Conservation (phyloP, 768 basidiomycete species). For the Termitomyces sp. region DNA sequence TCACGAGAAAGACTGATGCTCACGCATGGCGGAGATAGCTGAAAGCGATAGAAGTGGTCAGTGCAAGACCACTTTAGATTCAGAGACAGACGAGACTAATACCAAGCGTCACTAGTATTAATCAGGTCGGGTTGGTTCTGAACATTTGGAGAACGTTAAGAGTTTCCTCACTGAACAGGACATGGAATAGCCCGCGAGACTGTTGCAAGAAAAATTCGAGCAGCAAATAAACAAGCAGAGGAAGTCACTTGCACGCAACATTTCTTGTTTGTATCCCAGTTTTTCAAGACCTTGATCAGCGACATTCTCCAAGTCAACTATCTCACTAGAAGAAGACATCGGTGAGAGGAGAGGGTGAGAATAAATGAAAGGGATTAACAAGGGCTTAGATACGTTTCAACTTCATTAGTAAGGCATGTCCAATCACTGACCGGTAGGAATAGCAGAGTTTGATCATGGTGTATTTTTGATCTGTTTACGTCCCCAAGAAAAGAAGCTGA, state of each 20-base stretch:
- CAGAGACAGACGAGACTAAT: not conserved
- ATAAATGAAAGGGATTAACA: no score
- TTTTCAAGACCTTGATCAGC: constrained; percentile 35
- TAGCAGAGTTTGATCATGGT: no score
- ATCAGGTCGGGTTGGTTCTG: not conserved
- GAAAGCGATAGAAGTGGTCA: not conserved
- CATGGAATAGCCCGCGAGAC: constrained; percentile 49
- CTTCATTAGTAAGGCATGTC: no score
- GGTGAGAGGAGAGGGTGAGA: not conserved
- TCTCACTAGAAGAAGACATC: not conserved
- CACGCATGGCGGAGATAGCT: constrained; percentile 65
- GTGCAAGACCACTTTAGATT: no score
- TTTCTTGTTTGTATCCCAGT: constrained; percentile 54
- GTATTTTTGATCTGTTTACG: no score
- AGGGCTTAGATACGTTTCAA: no score
- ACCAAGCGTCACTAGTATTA: constrained; percentile 45
- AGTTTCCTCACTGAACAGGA: constrained; percentile 47
- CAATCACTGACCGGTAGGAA: no score
- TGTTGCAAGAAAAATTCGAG: constrained; percentile 13
- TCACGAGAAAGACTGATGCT: constrained; percentile 19
- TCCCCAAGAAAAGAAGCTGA: no score
- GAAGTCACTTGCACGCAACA: constrained; percentile 37
- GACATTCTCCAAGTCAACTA: no score
- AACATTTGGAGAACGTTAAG: not conserved
- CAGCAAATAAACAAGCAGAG: not conserved